These are phyloP conservation scores for Aspergillus pseudoglaucus DNA, from an alignment of 2,329 filamentous ascomycete species.

Conservation along the genomic window DNA sequence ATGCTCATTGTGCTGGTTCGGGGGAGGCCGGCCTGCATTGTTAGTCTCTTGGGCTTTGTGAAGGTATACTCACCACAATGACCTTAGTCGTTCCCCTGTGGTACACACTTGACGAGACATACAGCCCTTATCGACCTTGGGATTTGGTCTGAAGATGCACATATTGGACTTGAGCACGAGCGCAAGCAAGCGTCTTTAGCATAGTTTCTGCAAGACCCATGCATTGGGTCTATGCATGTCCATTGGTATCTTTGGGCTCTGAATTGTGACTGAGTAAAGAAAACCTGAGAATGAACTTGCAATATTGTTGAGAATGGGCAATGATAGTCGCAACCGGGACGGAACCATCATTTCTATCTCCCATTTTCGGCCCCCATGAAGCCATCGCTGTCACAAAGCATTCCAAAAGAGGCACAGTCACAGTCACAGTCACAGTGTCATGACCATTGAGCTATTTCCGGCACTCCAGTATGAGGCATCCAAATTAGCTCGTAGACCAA, in stretches of 20 bases:
- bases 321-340: no score
- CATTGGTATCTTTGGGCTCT: constrained; percentile 6
- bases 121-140: constrained; percentile 6
- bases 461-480: no score
- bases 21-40: constrained; percentile 11
- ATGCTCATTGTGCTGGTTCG: constrained; percentile 12
- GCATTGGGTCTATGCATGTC: constrained; percentile 8
- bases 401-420: background rate
- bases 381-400: background rate
- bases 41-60: background rate
- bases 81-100: constrained; percentile 7
- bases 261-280: constrained; percentile 2
- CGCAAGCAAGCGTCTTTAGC: constrained; percentile 6
- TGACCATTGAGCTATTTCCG: no score
- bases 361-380: no score
- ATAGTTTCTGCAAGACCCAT: constrained; percentile 7
- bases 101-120: constrained; percentile 4
- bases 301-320: no score
- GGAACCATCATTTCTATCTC: no score
- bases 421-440: background rate
- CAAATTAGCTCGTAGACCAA: no score
- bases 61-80: constrained; percentile 9
- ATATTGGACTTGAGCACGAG: constrained; percentile 8
- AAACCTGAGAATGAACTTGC: background rate
- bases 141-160: constrained; percentile 8